Evolutionary conservation across 768 basidiomycete genomes (phyloP).

Genomic region (Sarcomyxa edulis): DNA sequence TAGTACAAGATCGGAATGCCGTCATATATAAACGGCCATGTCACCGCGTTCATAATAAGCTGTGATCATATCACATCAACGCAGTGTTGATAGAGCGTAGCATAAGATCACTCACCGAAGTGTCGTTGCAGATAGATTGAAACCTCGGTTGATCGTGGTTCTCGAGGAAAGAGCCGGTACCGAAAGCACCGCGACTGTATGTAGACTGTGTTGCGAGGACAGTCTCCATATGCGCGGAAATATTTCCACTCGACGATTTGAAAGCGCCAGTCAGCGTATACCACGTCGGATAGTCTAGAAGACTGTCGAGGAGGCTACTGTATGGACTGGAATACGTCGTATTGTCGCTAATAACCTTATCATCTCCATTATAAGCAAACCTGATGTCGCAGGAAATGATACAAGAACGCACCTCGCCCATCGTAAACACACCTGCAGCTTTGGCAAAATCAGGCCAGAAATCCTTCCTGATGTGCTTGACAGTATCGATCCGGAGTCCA

Average conservation of each 20-base stretch:
- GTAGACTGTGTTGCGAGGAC: conserved; percentile 32
- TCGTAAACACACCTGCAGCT: conserved; percentile 63
- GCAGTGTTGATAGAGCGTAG: neutral
- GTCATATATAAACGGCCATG: conserved; percentile 60
- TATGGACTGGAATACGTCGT: conserved; percentile 29
- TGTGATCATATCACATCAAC: conserved; percentile 7
- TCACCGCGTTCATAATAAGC: conserved; percentile 50
- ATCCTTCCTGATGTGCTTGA: conserved; percentile 51
- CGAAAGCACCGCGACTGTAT: conserved; percentile 31
- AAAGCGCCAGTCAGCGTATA: conserved; percentile 47
- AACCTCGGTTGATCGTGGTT: conserved; percentile 64
- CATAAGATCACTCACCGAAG: conserved; percentile 25
- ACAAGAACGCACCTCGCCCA: conserved; percentile 58
- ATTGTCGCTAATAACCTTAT: conserved; percentile 17
- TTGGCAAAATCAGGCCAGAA: conserved; percentile 66
- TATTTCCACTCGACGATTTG: conserved; percentile 46
- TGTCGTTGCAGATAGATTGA: conserved; percentile 45
- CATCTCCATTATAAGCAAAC: conserved; percentile 11
- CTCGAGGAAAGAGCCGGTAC: conserved; percentile 64
- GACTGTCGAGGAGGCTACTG: conserved; percentile 46
- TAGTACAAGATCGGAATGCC: conserved; percentile 71
- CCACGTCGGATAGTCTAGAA: conserved; percentile 60
- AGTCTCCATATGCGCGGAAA: conserved; percentile 24
- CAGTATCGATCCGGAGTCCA: conserved; percentile 66
- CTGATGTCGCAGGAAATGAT: neutral